A percentile compares a stretch with the other conserved stretches of the same genome.
These are phyloP conservation scores for Geosiphon pyriformis DNA, from an alignment of 192 early-diverging fungal species.

Conservation along the genomic window DNA sequence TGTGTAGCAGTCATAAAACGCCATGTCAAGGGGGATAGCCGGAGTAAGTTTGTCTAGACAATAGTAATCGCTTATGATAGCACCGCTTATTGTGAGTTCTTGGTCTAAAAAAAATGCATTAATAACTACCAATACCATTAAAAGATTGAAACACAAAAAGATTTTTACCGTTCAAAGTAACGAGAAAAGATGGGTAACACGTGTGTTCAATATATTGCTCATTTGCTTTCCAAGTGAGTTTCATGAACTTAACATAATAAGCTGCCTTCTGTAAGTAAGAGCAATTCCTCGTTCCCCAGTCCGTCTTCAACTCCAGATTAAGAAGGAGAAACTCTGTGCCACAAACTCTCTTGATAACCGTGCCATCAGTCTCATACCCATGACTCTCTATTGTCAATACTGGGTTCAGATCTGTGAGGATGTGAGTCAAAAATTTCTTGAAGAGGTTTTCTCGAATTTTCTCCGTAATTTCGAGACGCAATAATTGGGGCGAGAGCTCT, in stretches of 20 bases:
- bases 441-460: not conserved
- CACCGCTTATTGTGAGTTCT: slow-evolving; percentile 1
- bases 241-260: slow-evolving; percentile 10
- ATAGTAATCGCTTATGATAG: not conserved
- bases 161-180: slow-evolving; percentile 6
- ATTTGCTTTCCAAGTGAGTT: not conserved
- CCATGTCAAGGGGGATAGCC: not conserved
- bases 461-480: not conserved
- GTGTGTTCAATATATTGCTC: slow-evolving; percentile 6
- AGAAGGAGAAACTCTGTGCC: slow-evolving; percentile 1
- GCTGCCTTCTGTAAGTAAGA: slow-evolving; percentile 5
- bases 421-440: not conserved
- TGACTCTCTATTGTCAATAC: slow-evolving; percentile 1
- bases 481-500: not conserved
- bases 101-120: not conserved
- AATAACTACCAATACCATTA: not conserved
- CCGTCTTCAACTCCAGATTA: slow-evolving; percentile 10
- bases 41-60: slow-evolving; percentile 8
- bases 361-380: not conserved
- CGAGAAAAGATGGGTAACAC: not conserved
- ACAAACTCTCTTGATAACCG: slow-evolving; percentile 2
- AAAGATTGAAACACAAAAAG: slow-evolving; percentile 3
- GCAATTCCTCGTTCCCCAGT: not conserved
- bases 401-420: not conserved
- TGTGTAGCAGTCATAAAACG: not conserved